phyloP scores from a whole-genome alignment of 148 eudicot genomes.

The Cornus suecica region DNA sequence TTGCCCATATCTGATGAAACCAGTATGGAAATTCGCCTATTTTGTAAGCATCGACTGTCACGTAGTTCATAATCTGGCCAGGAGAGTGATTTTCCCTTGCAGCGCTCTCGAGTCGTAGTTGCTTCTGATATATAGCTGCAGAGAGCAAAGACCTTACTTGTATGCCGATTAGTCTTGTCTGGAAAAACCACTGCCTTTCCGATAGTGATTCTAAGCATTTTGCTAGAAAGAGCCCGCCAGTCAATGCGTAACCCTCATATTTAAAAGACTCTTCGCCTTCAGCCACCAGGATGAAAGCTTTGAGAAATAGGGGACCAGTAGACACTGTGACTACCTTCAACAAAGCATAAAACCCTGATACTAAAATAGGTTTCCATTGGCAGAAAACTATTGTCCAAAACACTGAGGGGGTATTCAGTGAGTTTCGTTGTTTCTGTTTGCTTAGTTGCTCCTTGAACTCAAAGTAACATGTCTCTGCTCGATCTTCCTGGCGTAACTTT shows the following conservation, averaged over 20 bases:
- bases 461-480: slow-evolving; percentile 40
- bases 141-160: slow-evolving; percentile 48
- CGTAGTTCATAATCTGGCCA: slow-evolving; percentile 51
- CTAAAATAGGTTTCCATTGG: slow-evolving; percentile 33
- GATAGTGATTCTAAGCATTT: slow-evolving; percentile 49
- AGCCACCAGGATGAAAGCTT: slow-evolving; percentile 36
- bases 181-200: slow-evolving; percentile 51
- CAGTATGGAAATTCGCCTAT: slow-evolving; percentile 60
- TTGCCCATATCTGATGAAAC: slow-evolving; percentile 63
- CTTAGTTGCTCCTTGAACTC: slow-evolving; percentile 28
- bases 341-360: slow-evolving; percentile 47
- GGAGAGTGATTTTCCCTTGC: slow-evolving; percentile 40
- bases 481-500: slow-evolving; percentile 26
- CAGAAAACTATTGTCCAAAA: slow-evolving; percentile 33
- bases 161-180: slow-evolving; percentile 41
- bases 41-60: slow-evolving; percentile 52
- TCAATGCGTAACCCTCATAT: slow-evolving; percentile 35
- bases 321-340: slow-evolving; percentile 41
- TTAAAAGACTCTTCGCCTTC: slow-evolving; percentile 22
- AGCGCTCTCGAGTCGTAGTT: slow-evolving; percentile 37
- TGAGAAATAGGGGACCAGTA: slow-evolving; percentile 46
- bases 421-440: slow-evolving; percentile 13
- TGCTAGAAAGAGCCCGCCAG: slow-evolving; percentile 27
- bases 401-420: slow-evolving; percentile 12
- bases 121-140: slow-evolving; percentile 52